Conservation (phyloP, 2,329 filamentous ascomycete genomes). For the Aureobasidium sp. region DNA sequence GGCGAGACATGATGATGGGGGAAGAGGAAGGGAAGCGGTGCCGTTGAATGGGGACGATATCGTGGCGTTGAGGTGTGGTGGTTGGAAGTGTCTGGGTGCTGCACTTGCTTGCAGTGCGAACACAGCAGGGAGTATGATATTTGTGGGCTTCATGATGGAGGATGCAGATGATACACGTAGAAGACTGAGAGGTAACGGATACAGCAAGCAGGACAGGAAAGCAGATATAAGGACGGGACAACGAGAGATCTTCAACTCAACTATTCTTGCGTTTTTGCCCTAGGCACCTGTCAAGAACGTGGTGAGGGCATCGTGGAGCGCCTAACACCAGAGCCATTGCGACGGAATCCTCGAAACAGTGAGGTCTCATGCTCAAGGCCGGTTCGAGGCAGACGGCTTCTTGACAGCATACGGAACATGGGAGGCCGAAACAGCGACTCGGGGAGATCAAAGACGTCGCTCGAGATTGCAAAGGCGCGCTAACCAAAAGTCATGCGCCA, state of each 20-base stretch:
- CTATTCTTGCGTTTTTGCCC: background rate
- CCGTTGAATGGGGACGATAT: background rate
- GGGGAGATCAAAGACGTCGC: background rate
- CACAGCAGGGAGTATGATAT: background rate
- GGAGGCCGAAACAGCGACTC: background rate
- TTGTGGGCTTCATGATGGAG: background rate
- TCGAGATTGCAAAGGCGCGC: background rate
- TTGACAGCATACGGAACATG: background rate
- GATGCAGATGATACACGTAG: background rate
- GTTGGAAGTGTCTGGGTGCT: background rate
- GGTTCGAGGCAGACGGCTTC: background rate
- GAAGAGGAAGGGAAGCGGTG: background rate
- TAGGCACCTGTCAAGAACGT: background rate
- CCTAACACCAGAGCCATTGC: background rate
- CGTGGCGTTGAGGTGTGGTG: background rate
- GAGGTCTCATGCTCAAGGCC: background rate
- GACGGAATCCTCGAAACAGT: background rate
- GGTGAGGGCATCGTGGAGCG: conserved; percentile 1
- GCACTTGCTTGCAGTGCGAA: background rate
- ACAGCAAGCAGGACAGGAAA: background rate
- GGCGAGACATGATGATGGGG: background rate
- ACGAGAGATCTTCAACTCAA: background rate
- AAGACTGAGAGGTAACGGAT: background rate
- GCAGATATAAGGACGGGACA: background rate
- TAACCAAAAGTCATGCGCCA: background rate